Evolutionary conservation across 2,329 filamentous ascomycete species (phyloP).

Genomic region (Paracoccidioides brasiliensis): DNA sequence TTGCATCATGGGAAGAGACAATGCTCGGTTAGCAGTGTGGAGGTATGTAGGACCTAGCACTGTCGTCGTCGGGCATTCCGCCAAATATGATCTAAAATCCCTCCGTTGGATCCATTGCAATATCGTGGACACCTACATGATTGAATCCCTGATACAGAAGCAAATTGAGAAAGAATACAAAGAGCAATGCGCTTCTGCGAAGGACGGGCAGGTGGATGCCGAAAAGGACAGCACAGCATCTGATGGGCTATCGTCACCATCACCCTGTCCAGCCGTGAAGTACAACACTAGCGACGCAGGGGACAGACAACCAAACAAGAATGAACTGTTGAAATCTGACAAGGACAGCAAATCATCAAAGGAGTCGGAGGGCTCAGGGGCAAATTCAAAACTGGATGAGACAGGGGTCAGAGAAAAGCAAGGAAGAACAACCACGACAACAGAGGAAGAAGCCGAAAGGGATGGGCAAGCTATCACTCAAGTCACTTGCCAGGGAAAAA

Average conservation of each 20-base stretch:
- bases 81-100: conserved; percentile 30
- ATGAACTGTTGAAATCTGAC: not conserved
- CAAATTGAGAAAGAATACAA: not conserved
- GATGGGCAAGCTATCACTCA: conserved; percentile 9
- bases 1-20: conserved; percentile 31
- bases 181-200: not conserved
- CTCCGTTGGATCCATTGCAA: conserved; percentile 38
- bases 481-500: conserved; percentile 11
- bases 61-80: conserved; percentile 37
- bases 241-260: too few species aligned
- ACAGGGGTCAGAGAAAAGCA: not conserved
- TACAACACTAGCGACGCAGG: not conserved
- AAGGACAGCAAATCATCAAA: not conserved
- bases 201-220: not conserved
- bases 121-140: conserved; percentile 34
- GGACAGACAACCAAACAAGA: not conserved
- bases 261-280: not conserved
- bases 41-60: conserved; percentile 34
- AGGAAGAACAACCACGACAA: too few species aligned
- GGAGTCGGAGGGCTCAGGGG: not conserved
- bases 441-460: not conserved
- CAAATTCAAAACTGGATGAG: not conserved
- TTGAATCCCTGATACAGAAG: conserved; percentile 9
- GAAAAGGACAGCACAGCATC: not conserved
- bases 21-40: conserved; percentile 33